Percentiles rank a stretch among this genome's conserved stretches.
Conservation (phyloP, 1,284 basidiomycete genomes). For the Trichosporon asahii region DNA sequence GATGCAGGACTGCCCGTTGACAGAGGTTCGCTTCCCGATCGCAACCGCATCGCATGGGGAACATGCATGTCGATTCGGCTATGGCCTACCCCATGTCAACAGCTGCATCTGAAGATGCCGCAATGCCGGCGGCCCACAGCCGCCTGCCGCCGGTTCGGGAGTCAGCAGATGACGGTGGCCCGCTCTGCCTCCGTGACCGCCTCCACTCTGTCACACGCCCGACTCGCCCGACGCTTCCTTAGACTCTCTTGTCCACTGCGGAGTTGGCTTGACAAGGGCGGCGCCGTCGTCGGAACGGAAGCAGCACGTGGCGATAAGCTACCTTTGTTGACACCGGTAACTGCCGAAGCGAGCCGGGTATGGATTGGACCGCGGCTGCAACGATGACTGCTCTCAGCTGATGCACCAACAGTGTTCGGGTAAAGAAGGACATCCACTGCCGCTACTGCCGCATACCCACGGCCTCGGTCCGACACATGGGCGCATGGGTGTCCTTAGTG, state of each 20-base stretch:
- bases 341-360: neutral
- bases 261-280: neutral
- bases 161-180: neutral
- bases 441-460: neutral
- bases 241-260: neutral
- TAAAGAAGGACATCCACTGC: neutral
- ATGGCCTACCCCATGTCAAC: too few relatives aligned
- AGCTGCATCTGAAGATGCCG: too few relatives aligned
- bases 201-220: neutral
- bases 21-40: too few relatives aligned
- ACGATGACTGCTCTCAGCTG: neutral
- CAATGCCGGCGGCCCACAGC: too few relatives aligned
- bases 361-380: neutral
- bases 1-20: too few relatives aligned
- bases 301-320: slow-evolving; percentile 6
- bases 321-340: neutral
- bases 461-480: neutral
- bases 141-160: neutral
- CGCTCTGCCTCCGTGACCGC: neutral
- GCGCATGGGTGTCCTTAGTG: neutral
- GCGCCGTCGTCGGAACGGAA: neutral
- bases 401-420: neutral
- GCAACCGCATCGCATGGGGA: too few relatives aligned
- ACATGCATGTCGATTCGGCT: too few relatives aligned
- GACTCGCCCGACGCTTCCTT: neutral